These are phyloP conservation scores for Hanseniaspora vineae DNA, from an alignment of 805 yeast species.

Conservation along the genomic window DNA sequence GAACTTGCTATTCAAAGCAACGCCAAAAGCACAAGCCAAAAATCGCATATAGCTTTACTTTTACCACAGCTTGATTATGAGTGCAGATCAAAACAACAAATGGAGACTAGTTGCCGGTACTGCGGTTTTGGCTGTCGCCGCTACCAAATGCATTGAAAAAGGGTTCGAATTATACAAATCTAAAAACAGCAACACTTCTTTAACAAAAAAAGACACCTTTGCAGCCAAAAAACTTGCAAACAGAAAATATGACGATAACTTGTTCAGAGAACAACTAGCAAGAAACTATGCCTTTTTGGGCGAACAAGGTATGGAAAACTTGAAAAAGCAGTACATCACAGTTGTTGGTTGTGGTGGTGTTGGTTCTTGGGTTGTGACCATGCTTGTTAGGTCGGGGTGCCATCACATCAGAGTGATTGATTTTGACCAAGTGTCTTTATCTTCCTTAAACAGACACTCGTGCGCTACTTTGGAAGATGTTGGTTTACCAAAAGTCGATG, in stretches of 20 bases:
- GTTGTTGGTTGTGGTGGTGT: constrained; percentile 97
- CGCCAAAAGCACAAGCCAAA: no score
- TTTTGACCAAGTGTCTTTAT: constrained; percentile 90
- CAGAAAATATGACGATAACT: constrained; percentile 41
- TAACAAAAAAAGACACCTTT: background rate
- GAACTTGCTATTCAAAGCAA: background rate
- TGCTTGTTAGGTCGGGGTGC: constrained; percentile 86
- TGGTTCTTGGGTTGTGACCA: constrained; percentile 90
- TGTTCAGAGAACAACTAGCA: constrained; percentile 84
- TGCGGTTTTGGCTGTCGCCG: constrained; percentile 20
- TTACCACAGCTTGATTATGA: no score
- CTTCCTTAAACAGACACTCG: constrained; percentile 88
- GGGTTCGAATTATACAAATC: constrained; percentile 8
- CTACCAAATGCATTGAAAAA: constrained; percentile 19
- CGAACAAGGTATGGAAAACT: constrained; percentile 63
- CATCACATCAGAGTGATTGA: constrained; percentile 70
- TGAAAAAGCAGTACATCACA: constrained; percentile 59
- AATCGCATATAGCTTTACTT: no score
- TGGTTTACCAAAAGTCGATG: constrained; percentile 80
- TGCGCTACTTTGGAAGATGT: constrained; percentile 88
- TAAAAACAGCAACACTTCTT: background rate
- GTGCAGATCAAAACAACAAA: constrained; percentile 4
- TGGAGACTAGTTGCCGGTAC: constrained; percentile 23
- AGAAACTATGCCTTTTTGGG: constrained; percentile 88
- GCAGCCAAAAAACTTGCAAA: background rate